phyloP scores from a whole-genome alignment of 1,284 basidiomycete genomes.

The Vanrija pseudolonga region DNA sequence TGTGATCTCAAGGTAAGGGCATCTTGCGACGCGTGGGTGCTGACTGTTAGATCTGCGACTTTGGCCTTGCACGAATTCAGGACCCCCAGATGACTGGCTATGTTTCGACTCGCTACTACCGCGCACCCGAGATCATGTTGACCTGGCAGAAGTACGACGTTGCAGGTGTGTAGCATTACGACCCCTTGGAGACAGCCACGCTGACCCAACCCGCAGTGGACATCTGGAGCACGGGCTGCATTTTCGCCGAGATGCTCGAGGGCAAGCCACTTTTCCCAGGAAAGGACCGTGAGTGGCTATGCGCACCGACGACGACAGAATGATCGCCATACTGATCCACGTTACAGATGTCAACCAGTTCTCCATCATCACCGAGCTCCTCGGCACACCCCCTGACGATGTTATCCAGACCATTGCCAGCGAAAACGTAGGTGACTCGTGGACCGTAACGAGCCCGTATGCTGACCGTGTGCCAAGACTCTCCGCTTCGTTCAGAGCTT shows the following conservation, averaged over 20 bases:
- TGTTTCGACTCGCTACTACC: slow-evolving; percentile 97
- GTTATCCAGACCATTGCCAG: slow-evolving; percentile 98
- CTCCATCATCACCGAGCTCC: slow-evolving; percentile 97
- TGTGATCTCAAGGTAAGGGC: slow-evolving; percentile 73
- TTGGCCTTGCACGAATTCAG: slow-evolving; percentile 83
- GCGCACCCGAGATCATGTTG: slow-evolving; percentile 99
- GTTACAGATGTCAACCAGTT: slow-evolving; percentile 96
- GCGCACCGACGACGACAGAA: too few relatives aligned
- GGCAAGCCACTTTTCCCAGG: slow-evolving; percentile 98
- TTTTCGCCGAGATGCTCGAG: slow-evolving; percentile 99
- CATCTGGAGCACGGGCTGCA: slow-evolving; percentile 98
- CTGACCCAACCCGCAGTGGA: slow-evolving; percentile 59
- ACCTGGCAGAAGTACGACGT: slow-evolving; percentile 99
- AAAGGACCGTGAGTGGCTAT: slow-evolving; percentile 69
- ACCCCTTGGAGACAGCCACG: not conserved
- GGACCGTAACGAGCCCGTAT: not conserved
- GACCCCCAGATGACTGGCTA: slow-evolving; percentile 99
- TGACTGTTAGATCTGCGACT: slow-evolving; percentile 81
- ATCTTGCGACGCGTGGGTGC: slow-evolving; percentile 45
- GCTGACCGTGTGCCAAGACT: slow-evolving; percentile 59
- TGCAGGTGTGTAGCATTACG: slow-evolving; percentile 56
- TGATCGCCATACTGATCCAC: not conserved
- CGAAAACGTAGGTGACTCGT: slow-evolving; percentile 71
- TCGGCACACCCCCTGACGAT: slow-evolving; percentile 97
- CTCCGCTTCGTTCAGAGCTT: slow-evolving; percentile 97